Evolutionary conservation across 495 filamentous ascomycete species (phyloP).

Genomic region (Penicillium paradoxum): DNA sequence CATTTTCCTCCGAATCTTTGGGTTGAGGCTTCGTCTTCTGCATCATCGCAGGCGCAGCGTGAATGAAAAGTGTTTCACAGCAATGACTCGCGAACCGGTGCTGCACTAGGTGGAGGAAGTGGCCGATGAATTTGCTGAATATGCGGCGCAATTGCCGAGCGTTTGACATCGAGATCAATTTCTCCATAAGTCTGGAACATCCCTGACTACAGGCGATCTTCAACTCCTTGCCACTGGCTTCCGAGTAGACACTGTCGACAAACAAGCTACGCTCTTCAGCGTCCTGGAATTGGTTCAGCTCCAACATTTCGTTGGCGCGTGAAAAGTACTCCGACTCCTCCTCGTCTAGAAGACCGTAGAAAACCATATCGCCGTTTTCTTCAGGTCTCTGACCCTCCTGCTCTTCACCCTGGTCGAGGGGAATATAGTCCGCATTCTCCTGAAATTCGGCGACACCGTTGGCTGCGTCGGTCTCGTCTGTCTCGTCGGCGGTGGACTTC

Average conservation of each 20-base stretch:
- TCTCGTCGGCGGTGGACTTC: slow-evolving; percentile 28
- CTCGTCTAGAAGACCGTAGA: slow-evolving; percentile 85
- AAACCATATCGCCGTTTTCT: slow-evolving; percentile 47
- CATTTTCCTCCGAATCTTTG: slow-evolving; percentile 28
- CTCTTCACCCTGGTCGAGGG: slow-evolving; percentile 26
- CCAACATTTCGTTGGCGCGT: slow-evolving; percentile 79
- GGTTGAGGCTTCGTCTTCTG: slow-evolving; percentile 50
- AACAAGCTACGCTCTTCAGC: slow-evolving; percentile 75
- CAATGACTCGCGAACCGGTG: slow-evolving; percentile 96
- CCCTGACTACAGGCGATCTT: slow-evolving; percentile 94
- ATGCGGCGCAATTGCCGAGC: slow-evolving; percentile 76
- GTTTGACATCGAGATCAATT: slow-evolving; percentile 76
- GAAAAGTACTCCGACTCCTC: slow-evolving; percentile 94
- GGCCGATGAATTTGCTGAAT: slow-evolving; percentile 77
- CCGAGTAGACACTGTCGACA: slow-evolving; percentile 75
- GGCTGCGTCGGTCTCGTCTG: slow-evolving; percentile 14
- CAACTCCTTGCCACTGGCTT: slow-evolving; percentile 86
- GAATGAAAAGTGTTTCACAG: slow-evolving; percentile 87
- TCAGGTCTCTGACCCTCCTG: slow-evolving; percentile 11
- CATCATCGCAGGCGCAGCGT: slow-evolving; percentile 71
- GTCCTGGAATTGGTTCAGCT: slow-evolving; percentile 76
- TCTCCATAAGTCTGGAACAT: slow-evolving; percentile 88
- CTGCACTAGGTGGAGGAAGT: slow-evolving; percentile 84
- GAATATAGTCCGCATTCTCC: slow-evolving; percentile 33
- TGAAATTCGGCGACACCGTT: slow-evolving; percentile 17